Evolutionary conservation across 2,329 filamentous ascomycete species (phyloP), one percentile per base, ranked within the genome.

Genomic region (Domatiomyces globalis): DNA sequence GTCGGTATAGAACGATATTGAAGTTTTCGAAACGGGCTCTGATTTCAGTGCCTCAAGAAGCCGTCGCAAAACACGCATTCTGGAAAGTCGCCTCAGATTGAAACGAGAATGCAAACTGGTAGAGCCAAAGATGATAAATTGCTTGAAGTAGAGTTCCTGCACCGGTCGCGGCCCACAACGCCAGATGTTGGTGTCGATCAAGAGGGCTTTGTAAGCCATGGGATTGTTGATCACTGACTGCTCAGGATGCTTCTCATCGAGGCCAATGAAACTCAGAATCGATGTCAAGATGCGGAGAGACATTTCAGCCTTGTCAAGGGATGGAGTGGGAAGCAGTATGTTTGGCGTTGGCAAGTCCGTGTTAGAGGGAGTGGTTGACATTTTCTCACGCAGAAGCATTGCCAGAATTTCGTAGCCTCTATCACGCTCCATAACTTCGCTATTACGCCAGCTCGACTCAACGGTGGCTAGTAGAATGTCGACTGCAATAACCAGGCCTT

Each of bases 171-270:
- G 83, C 19, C 85, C 85, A 66, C 80, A 83, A 57, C 90, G 80
- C 92, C 92, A 98, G 18, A 90, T 84, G 61, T 95, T 90, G 58
- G 94, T 80, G 66, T 98, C 92, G 50, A 96, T 86, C 25, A 98
- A 75, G 17, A 98, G 73, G 33, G 95, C 83, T 45, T 92, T 83
- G 67, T 96, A 98, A 3, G 90, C 92, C 55, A 98, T 75, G 0
- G 92, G 90, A 61, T 98, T 98, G 59, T 94, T 85, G 63, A 98
- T 94, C 61, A 95, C 86, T 1, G 90, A 95, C 52, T 90, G 83
- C 52, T 87, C 80, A 0, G 88, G 86, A 33, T 81, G 76, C n/a
- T 78, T 71, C 57, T 84, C 81, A 55, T 89, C 83, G 66, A 94
- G 96, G 2, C 92, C 92, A 53, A 95, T 82, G 65, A 96, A 98